Evolutionary conservation across 2,329 filamentous ascomycete genomes (phyloP), one percentile per base, ranked within the genome.

Genomic region (Neospermospora avenae): DNA sequence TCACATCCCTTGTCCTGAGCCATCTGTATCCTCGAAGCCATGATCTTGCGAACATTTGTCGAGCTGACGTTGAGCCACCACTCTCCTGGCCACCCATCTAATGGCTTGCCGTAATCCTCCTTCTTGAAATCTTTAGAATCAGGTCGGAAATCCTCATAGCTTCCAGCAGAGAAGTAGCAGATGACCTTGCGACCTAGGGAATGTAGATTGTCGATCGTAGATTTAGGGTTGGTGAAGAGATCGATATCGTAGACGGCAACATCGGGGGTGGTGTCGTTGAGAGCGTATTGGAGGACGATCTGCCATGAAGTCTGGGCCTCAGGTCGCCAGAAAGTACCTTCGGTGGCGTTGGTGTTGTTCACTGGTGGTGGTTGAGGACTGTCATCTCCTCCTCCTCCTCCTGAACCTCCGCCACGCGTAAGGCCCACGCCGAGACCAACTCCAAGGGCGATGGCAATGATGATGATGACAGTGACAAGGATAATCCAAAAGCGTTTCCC

Each of bases 101-200:
- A 74, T 3, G 73, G 72, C 3, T 79, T 78, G 18, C 87, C 88
- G 39, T 85, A 70, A 64, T 90, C 87, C 0, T 73, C 70, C 1
- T 76, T 63, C 6, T 75, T 69, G 68, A 90, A 90, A 6, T 81
- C 68, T 62, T 42, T 72, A 3, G 64, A 55, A 69, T 91, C 88
- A 0, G 78, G 74, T 3, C 88, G 80, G 75, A 80, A 84, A 57
- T 84, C 71, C 73, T 91, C 88, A 67, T 82, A 89, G 7, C 83
- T 86, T 1, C 88, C 88, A 0, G 86, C 87, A 57, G 84, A 87
- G 75, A 91, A 91, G 74, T 91, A 91, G 76, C 88, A 91, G 61
- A 91, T 86, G 58, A 90, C 82, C 61, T 81, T 84, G 69, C 82
- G 82, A 8, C 80, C 81, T 31, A 77, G 68, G 3, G 66, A 64